Evolutionary conservation across 2,329 filamentous ascomycete genomes (phyloP).

Genomic region (Colletotrichum sublineola): DNA sequence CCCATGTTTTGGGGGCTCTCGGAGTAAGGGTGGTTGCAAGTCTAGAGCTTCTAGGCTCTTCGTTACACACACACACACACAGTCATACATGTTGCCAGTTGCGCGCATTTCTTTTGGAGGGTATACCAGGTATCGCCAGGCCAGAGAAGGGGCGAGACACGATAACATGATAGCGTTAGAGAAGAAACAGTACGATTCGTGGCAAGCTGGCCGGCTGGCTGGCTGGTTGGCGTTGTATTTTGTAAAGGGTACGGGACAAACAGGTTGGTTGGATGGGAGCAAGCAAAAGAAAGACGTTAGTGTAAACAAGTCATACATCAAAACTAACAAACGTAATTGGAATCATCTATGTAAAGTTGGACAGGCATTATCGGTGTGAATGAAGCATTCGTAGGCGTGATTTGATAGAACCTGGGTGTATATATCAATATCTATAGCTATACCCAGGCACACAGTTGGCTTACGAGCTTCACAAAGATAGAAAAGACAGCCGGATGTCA

Average conservation of each 20-base stretch:
- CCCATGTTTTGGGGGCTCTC: slow-evolving; percentile 4
- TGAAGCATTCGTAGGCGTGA: background rate
- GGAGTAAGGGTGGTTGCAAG: slow-evolving; percentile 30
- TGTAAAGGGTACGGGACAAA: slow-evolving; percentile 17
- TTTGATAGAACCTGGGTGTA: no score
- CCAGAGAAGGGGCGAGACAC: slow-evolving; percentile 22
- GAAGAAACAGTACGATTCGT: slow-evolving; percentile 5
- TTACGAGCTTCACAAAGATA: no score
- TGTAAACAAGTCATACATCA: background rate
- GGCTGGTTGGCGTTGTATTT: slow-evolving; percentile 22
- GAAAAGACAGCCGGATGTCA: slow-evolving; percentile 22
- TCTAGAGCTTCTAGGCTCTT: slow-evolving; percentile 27
- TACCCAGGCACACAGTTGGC: no score
- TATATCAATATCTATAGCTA: no score
- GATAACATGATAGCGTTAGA: slow-evolving; percentile 39
- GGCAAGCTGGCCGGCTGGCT: slow-evolving; percentile 7
- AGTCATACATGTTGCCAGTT: slow-evolving; percentile 21
- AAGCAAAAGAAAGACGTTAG: slow-evolving; percentile 10
- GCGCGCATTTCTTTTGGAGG: slow-evolving; percentile 35
- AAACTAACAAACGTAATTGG: background rate
- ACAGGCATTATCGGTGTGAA: no score
- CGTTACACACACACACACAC: slow-evolving; percentile 1
- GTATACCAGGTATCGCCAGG: slow-evolving; percentile 36
- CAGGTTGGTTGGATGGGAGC: slow-evolving; percentile 10
- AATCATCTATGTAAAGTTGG: no score